Percentiles rank a stretch among this genome's conserved stretches.
phyloP scores from a whole-genome alignment of 441 rosid species.

The Biscutella laevigata region DNA sequence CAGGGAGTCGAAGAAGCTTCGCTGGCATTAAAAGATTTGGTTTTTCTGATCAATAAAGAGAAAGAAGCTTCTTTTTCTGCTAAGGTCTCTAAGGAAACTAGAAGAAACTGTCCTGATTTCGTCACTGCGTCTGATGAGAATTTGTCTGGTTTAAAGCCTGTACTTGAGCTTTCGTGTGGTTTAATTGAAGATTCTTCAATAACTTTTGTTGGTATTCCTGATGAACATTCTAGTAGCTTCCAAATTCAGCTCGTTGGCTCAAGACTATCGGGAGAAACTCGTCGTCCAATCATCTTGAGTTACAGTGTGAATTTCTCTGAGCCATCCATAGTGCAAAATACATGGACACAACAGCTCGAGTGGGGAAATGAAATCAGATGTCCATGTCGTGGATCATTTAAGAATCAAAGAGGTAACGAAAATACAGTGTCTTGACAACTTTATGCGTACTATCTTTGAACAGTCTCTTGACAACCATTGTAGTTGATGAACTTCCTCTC shows the following conservation, averaged over 20 bases:
- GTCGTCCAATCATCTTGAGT: conserved; percentile 43
- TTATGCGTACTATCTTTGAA: no score
- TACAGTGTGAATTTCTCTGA: conserved; percentile 54
- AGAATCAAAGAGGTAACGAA: conserved; percentile 51
- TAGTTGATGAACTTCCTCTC: conserved; percentile 75
- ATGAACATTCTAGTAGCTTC: conserved; percentile 43
- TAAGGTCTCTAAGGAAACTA: conserved; percentile 5
- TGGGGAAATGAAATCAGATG: conserved; percentile 74
- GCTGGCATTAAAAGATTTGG: conserved; percentile 45
- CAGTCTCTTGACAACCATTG: conserved; percentile 15
- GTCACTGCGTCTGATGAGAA: conserved; percentile 27
- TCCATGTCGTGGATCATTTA: conserved; percentile 42
- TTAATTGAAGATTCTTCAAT: conserved; percentile 63
- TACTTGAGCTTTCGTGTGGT: conserved; percentile 73
- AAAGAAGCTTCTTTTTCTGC: conserved; percentile 21
- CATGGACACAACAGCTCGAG: conserved; percentile 58
- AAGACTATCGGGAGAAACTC: conserved; percentile 31
- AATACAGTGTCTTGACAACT: no score
- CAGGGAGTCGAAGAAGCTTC: conserved; percentile 78
- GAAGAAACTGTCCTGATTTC: conserved; percentile 44
- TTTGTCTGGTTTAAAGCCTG: conserved; percentile 26
- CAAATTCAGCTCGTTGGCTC: conserved; percentile 56
- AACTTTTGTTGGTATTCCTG: conserved; percentile 65
- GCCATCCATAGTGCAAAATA: conserved; percentile 60
- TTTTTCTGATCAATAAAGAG: conserved; percentile 29